Evolutionary conservation across 2,329 filamentous ascomycete genomes (phyloP), one percentile per base, ranked within the genome.

Genomic region (Colletotrichum lindemuthianum): DNA sequence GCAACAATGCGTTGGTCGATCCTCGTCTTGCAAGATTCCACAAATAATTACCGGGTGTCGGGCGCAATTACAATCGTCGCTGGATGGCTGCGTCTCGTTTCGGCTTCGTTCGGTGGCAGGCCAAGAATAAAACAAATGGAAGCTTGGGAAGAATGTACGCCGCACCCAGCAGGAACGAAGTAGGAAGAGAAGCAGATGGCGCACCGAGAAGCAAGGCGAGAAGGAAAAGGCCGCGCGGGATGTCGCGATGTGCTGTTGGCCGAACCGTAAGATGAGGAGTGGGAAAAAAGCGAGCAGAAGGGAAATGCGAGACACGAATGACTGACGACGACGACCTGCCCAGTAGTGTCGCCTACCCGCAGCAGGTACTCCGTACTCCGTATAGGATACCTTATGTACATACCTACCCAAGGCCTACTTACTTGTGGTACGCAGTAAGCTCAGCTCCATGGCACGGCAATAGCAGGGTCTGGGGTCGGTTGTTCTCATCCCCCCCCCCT

Each of bases 1-100:
- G n/a, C 37, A 52, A 43, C 32, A 57, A 57, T 57, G 40, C 40
- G 33, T 36, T 52, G 58, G 59, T 32, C 52, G 58, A 63, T 65
- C 63, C 58, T 65, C 37, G 58, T 65, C 59, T 65, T 57, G 48
- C 44, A 55, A 61, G 40, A 53, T 63, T 61, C 51, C 59, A 57
- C 63, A 48, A 47, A 37, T 41, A 43, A 36, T 39, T 48, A 48
- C 36, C 10, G 63, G 15, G 32, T 34, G 58, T 36, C 47, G n/a
- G 11, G 11, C 55, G 47, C 47, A 57, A 57, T 51, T 52, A 52
- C 40, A 56, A 59, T 51, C 47, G 58, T 56, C 45, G 41, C 57
- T 13, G 9, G 32, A 11, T 41, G 12, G 34, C 8, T 39, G 4
- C 34, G 12, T 47, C 15, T 55, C 44, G 45, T 43, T 41, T 45